Base-by-base conservation (phyloP, 2,329 filamentous ascomycete species). In the Aspergillus quadricinctus region DNA sequence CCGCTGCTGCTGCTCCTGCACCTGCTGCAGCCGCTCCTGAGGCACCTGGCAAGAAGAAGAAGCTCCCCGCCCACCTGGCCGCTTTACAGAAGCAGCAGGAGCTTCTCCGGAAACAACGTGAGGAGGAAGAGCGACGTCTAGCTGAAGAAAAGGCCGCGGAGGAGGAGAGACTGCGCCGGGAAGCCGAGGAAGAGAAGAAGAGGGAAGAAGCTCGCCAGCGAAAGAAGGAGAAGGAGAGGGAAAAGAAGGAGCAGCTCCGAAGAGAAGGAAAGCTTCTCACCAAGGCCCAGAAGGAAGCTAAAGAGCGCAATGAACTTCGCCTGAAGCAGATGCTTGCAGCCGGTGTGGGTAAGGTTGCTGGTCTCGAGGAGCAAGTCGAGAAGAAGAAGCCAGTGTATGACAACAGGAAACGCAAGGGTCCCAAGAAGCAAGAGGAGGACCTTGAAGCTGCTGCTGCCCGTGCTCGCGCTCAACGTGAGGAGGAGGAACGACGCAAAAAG, bases 311-410 rank as follows among this genome's bases (percentile, higher is more conserved):
- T 67, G 77, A 80, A 56, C 63, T 77, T 59, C 76, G 77, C 40
- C 73, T 78, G 72, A 74, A 79, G 67, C 78, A 80, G 63, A 75
- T 80, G 74, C 70, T 80, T 59, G 78, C 71, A 40, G 72, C 78
- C 40, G 78, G 78, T 64, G 75, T 69, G 17, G 68, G 65, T 53
- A 73, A 73, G 55, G 78, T 79, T 63, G 75, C 77, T 58, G 75
- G 79, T 64, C 65, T 77, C 57, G 67, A 75, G 57, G 72, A 72
- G 49, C 65, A 80, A 27, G 70, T 77, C 2, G 83, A 87, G 64
- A 93, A 92, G 81, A 92, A 91, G 80, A 91, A 90, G 74, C 81
- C 84, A 23, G 81, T 84, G 29, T 87, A 88, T 60, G 89, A 95
- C 58, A 86, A 82, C 70, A 87, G 83, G 66, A 88, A 86, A 77